Percentiles rank a stretch among this genome's conserved stretches.
phyloP scores from a whole-genome alignment of 1,284 basidiomycete species.

The Cutaneotrichosporon spelunceum region DNA sequence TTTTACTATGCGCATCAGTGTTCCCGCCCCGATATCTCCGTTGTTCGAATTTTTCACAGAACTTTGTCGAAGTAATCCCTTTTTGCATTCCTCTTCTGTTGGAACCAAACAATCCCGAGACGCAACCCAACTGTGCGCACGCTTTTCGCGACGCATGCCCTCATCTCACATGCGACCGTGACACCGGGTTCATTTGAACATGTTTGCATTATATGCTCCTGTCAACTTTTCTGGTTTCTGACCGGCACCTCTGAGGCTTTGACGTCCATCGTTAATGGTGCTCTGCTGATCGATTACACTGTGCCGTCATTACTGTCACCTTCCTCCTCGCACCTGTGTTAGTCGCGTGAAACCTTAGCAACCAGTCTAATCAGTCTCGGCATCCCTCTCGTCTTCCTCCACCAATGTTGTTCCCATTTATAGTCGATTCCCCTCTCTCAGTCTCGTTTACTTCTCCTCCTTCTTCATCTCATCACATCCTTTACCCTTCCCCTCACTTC shows the following conservation, averaged over 20 bases:
- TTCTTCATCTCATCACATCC: background rate
- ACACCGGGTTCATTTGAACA: no score
- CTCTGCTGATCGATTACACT: no score
- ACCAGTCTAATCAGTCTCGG: no score
- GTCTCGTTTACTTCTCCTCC: background rate
- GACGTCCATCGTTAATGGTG: no score
- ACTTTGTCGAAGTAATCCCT: background rate
- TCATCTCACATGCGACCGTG: background rate
- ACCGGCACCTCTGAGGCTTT: no score
- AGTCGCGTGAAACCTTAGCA: no score
- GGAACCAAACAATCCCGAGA: background rate
- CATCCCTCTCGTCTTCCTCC: background rate
- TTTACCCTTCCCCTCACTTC: background rate
- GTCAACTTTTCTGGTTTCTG: no score
- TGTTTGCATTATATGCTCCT: no score
- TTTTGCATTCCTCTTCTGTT: background rate
- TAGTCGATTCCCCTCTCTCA: background rate
- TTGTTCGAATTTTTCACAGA: constrained; percentile 8
- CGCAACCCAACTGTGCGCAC: background rate
- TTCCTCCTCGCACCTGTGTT: no score
- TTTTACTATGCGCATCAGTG: constrained; percentile 10
- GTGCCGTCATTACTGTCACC: no score
- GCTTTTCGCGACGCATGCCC: no score
- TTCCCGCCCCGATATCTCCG: constrained; percentile 2
- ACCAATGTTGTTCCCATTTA: background rate